Evolutionary conservation across 75 land plant genomes (phyloP).

Genomic region (Azolla pinnata): DNA sequence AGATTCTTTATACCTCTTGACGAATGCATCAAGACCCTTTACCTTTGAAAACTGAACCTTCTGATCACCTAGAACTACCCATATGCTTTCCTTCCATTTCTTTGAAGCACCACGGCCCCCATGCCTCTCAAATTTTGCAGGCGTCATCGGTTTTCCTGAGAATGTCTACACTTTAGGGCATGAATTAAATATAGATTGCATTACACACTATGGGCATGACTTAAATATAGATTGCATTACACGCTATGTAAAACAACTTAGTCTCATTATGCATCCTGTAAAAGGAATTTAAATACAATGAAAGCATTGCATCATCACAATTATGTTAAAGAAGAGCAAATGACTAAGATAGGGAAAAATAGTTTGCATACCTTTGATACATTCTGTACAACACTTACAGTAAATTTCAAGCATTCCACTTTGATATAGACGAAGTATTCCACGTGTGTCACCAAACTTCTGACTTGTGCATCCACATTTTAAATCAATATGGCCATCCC

Average conservation of each 20-base stretch:
- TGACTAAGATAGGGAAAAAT: too few species aligned
- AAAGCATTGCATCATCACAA: neutral
- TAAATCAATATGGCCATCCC: slow-evolving; percentile 41
- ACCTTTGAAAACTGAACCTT: slow-evolving; percentile 45
- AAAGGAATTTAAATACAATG: neutral
- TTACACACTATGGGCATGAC: too few species aligned
- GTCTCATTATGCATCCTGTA: too few species aligned
- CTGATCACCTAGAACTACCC: slow-evolving; percentile 44
- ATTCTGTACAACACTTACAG: slow-evolving; percentile 58
- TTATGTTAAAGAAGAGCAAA: too few species aligned
- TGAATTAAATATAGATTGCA: too few species aligned
- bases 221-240: too few species aligned
- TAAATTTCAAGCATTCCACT: slow-evolving; percentile 44
- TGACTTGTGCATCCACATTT: slow-evolving; percentile 71
- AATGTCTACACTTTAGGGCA: too few species aligned
- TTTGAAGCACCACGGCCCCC: slow-evolving; percentile 54
- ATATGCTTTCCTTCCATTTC: slow-evolving; percentile 61
- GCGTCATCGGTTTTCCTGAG: slow-evolving; percentile 49
- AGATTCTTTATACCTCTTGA: slow-evolving; percentile 12
- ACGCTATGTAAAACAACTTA: too few species aligned
- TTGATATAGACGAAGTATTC: slow-evolving; percentile 39
- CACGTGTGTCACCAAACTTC: slow-evolving; percentile 62
- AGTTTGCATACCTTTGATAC: slow-evolving; percentile 56
- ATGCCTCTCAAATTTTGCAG: slow-evolving; percentile 68
- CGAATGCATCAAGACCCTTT: slow-evolving; percentile 40